A percentile compares a stretch with the other conserved stretches of the same genome.
Evolutionary conservation across 2,329 filamentous ascomycete genomes (phyloP).

Genomic region (Aspergillus awamori): DNA sequence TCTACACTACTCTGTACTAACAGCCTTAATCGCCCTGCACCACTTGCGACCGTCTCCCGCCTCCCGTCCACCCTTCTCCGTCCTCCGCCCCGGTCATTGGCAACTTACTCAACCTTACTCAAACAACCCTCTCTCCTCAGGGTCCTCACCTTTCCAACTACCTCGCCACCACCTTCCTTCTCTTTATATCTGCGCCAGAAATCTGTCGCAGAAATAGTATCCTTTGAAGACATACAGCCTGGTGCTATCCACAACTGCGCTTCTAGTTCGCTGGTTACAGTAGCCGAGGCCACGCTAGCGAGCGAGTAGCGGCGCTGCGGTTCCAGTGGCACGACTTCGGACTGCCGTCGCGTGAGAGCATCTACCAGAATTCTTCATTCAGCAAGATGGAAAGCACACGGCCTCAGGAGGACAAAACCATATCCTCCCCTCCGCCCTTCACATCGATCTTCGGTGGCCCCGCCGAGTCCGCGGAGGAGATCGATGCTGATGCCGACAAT

Average conservation of each 20-base stretch:
- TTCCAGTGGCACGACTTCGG: not conserved
- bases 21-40: not conserved
- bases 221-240: not conserved
- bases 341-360: not conserved
- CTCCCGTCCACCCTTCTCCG: not conserved
- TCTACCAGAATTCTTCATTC: not conserved
- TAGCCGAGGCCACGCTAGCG: conserved; percentile 8
- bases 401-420: not conserved
- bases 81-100: not conserved
- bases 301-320: not conserved
- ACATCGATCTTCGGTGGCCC: conserved; percentile 28
- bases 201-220: too few species aligned
- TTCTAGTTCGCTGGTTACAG: not conserved
- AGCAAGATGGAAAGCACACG: conserved; percentile 11
- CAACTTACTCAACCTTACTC: not conserved
- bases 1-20: not conserved
- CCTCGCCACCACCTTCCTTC: not conserved
- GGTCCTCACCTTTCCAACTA: not conserved
- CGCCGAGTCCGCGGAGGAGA: conserved; percentile 18
- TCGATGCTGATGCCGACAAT: conserved; percentile 26
- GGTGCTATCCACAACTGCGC: not conserved
- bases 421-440: conserved; percentile 15
- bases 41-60: not conserved
- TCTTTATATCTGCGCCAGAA: not conserved
- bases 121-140: not conserved